Conservation (phyloP, 2,329 filamentous ascomycete genomes). For the Monilinia vaccinii-corymbosi region DNA sequence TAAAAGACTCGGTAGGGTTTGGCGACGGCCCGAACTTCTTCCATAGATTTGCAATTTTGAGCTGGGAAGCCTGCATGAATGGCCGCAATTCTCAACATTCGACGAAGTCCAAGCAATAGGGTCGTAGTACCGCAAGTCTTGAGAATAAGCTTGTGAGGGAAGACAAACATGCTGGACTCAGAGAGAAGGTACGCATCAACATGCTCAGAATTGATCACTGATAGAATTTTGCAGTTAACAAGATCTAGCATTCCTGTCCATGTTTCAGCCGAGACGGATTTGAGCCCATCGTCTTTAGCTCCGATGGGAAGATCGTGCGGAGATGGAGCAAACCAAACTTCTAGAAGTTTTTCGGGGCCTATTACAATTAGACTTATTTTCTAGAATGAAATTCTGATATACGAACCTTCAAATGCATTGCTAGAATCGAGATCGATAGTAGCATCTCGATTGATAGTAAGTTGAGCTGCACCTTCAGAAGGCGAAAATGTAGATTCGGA, state of each 20-base stretch:
- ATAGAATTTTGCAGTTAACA: constrained; percentile 97
- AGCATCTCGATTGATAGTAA: constrained; percentile 95
- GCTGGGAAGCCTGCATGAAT: constrained; percentile 82
- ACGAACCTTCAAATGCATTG: constrained; percentile 86
- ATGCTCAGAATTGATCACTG: constrained; percentile 83
- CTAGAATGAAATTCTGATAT: background rate
- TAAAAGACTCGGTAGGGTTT: constrained; percentile 96
- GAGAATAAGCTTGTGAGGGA: constrained; percentile 97
- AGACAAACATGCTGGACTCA: constrained; percentile 99
- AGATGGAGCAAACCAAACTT: constrained; percentile 93
- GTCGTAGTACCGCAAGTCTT: constrained; percentile 99
- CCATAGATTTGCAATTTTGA: constrained; percentile 55
- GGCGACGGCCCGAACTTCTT: constrained; percentile 65
- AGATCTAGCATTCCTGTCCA: constrained; percentile 98
- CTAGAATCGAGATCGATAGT: constrained; percentile 86
- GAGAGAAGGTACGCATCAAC: constrained; percentile 95
- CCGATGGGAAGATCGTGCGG: constrained; percentile 61
- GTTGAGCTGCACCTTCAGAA: constrained; percentile 72
- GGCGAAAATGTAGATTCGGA: constrained; percentile 75
- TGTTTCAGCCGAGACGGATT: constrained; percentile 70
- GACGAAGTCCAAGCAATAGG: constrained; percentile 77
- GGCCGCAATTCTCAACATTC: constrained; percentile 86
- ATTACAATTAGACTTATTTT: constrained; percentile 22
- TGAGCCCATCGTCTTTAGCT: constrained; percentile 68
- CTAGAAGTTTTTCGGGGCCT: constrained; percentile 94